Percentiles rank a stretch among this genome's conserved stretches.
These are phyloP conservation scores for Pseudogymnoascus sp. DNA, from an alignment of 2,329 filamentous ascomycete genomes.

Conservation along the genomic window DNA sequence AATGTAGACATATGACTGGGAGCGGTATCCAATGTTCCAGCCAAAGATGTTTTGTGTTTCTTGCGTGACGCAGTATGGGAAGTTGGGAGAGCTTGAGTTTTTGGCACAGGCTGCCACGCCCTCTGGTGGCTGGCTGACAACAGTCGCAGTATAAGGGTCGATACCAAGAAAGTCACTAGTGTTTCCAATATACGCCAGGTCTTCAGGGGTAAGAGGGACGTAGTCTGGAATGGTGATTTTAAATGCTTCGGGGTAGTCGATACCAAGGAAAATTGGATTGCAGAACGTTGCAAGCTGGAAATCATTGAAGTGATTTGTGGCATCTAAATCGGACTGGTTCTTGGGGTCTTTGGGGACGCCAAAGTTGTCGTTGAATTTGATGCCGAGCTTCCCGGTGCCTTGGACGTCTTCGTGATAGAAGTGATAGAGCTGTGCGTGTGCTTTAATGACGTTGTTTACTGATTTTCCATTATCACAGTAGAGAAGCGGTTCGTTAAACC, in stretches of 20 bases:
- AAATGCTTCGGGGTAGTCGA: slow-evolving; percentile 41
- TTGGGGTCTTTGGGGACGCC: slow-evolving; percentile 37
- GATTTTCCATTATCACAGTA: slow-evolving; percentile 33
- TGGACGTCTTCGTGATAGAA: slow-evolving; percentile 48
- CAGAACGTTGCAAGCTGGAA: slow-evolving; percentile 40
- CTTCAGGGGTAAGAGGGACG: slow-evolving; percentile 36
- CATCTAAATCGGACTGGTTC: slow-evolving; percentile 20
- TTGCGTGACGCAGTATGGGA: slow-evolving; percentile 46
- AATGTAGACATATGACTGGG: slow-evolving; percentile 48
- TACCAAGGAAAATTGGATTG: slow-evolving; percentile 44
- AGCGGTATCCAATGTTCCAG: slow-evolving; percentile 51
- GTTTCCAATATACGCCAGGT: slow-evolving; percentile 41
- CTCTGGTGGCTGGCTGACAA: slow-evolving; percentile 37
- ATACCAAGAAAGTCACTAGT: slow-evolving; percentile 49
- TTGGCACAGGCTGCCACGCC: slow-evolving; percentile 41
- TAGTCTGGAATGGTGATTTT: slow-evolving; percentile 36
- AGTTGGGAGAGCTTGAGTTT: slow-evolving; percentile 37
- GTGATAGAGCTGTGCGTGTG: slow-evolving; percentile 41
- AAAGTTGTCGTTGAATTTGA: slow-evolving; percentile 35
- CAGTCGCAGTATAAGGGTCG: slow-evolving; percentile 49
- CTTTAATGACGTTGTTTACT: slow-evolving; percentile 35
- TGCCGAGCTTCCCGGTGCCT: slow-evolving; percentile 34
- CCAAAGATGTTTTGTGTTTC: slow-evolving; percentile 38
- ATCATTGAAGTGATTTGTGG: slow-evolving; percentile 30
- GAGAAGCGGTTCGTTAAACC: slow-evolving; percentile 43